These are phyloP conservation scores for Auriculariales sp. DNA, from an alignment of 768 basidiomycete species.

Conservation along the genomic window DNA sequence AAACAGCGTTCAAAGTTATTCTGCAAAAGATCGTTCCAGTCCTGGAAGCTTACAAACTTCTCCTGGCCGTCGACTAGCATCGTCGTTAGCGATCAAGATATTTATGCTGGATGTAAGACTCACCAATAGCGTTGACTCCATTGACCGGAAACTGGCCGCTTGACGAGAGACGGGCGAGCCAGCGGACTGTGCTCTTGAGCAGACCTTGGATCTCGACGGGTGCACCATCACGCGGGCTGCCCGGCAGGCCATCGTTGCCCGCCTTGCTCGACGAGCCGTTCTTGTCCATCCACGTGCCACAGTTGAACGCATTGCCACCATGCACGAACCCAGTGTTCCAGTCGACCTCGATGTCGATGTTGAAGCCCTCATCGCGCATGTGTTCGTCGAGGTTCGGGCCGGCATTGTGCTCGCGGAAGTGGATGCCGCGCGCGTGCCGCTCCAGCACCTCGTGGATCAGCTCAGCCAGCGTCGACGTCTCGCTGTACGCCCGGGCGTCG, in stretches of 20 bases:
- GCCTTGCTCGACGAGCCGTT: slow-evolving; percentile 91
- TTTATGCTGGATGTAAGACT: slow-evolving; percentile 16
- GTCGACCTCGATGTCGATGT: slow-evolving; percentile 88
- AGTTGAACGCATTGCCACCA: slow-evolving; percentile 77
- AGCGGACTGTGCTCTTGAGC: slow-evolving; percentile 82
- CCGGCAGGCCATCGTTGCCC: slow-evolving; percentile 90
- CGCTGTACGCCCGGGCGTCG: slow-evolving; percentile 67
- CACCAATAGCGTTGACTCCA: slow-evolving; percentile 71
- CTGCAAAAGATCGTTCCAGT: slow-evolving; percentile 81
- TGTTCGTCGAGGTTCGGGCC: slow-evolving; percentile 95
- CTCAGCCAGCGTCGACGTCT: slow-evolving; percentile 78
- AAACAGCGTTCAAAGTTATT: slow-evolving; percentile 79
- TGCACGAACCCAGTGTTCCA: slow-evolving; percentile 86
- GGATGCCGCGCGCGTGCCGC: slow-evolving; percentile 82
- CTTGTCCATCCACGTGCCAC: slow-evolving; percentile 98
- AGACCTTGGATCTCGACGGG: slow-evolving; percentile 93
- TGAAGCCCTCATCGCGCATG: slow-evolving; percentile 86
- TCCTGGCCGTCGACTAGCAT: slow-evolving; percentile 51
- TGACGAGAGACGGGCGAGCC: slow-evolving; percentile 58
- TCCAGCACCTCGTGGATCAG: slow-evolving; percentile 94
- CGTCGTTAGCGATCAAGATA: slow-evolving; percentile 3
- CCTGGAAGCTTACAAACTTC: slow-evolving; percentile 67
- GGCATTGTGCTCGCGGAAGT: slow-evolving; percentile 92
- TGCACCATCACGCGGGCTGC: slow-evolving; percentile 89
- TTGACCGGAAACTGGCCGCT: slow-evolving; percentile 73